phyloP scores from a whole-genome alignment of 1,284 basidiomycete species.

The Bjerkandera adusta region DNA sequence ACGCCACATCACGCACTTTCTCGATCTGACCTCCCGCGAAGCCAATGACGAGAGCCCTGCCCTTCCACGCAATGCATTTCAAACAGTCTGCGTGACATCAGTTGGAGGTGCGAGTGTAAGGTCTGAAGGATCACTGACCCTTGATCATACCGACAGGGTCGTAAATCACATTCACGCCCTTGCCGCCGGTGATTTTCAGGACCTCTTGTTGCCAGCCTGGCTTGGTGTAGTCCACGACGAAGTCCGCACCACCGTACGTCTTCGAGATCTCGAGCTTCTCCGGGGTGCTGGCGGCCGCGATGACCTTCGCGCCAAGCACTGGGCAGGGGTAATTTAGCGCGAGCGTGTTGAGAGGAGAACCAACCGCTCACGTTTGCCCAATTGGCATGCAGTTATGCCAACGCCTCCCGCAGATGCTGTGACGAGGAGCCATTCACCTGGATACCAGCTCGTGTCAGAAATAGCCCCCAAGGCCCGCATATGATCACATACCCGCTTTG shows the following conservation, averaged over 20 bases:
- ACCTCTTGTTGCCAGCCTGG: constrained; percentile 77
- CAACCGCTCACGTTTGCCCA: constrained; percentile 68
- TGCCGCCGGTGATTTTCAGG: constrained; percentile 69
- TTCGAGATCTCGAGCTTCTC: constrained; percentile 69
- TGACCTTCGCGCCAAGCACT: constrained; percentile 78
- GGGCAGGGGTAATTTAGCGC: constrained; percentile 3
- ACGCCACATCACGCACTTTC: constrained; percentile 51
- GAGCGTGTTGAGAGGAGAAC: constrained; percentile 7
- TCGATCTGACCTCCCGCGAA: constrained; percentile 90
- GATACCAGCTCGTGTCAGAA: not conserved
- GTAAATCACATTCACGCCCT: constrained; percentile 86
- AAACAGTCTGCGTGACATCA: constrained; percentile 52
- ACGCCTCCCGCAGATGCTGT: constrained; percentile 92
- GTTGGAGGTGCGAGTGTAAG: constrained; percentile 5
- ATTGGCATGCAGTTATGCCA: constrained; percentile 87
- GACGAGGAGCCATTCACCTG: constrained; percentile 87
- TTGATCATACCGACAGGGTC: constrained; percentile 85
- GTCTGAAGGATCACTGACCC: constrained; percentile 37
- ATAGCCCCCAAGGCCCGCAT: not conserved
- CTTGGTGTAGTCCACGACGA: constrained; percentile 64
- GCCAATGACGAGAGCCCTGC: constrained; percentile 87
- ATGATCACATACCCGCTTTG: constrained; percentile 51
- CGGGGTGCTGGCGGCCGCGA: constrained; percentile 73
- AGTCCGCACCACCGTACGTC: constrained; percentile 70
- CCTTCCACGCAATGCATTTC: constrained; percentile 95